These are phyloP conservation scores for Oxyria digyna DNA, from an alignment of 148 eudicot species.

Conservation along the genomic window DNA sequence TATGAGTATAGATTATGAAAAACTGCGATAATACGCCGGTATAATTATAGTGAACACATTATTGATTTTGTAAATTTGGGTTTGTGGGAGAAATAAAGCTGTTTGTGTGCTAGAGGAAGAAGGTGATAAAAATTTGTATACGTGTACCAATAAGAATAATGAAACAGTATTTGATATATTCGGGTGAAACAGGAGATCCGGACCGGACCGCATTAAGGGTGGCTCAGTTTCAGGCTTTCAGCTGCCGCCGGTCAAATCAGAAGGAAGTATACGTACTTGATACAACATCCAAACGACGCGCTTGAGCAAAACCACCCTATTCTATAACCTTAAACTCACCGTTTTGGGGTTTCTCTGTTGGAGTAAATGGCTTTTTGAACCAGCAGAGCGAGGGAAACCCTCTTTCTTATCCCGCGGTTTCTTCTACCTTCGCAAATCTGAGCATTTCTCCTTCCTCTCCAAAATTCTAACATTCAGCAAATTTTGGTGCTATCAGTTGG, in stretches of 20 bases:
- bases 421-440: neutral
- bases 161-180: no score
- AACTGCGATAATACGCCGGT: no score
- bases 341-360: neutral
- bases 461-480: neutral
- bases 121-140: no score
- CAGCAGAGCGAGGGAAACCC: neutral
- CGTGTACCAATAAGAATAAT: no score
- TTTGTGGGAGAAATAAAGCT: no score
- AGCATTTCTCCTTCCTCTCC: neutral
- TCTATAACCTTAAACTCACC: neutral
- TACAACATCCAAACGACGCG: constrained; percentile 2
- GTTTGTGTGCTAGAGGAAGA: no score
- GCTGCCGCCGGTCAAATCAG: neutral
- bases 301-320: neutral
- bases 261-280: neutral
- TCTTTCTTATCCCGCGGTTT: neutral
- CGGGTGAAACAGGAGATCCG: no score
- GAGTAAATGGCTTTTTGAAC: neutral
- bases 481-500: neutral
- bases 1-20: no score
- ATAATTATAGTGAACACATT: no score
- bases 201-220: no score
- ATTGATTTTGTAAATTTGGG: no score
- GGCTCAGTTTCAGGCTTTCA: neutral